Conservation (phyloP, 2,329 filamentous ascomycete species). For the Sarocladiaceae sp. region DNA sequence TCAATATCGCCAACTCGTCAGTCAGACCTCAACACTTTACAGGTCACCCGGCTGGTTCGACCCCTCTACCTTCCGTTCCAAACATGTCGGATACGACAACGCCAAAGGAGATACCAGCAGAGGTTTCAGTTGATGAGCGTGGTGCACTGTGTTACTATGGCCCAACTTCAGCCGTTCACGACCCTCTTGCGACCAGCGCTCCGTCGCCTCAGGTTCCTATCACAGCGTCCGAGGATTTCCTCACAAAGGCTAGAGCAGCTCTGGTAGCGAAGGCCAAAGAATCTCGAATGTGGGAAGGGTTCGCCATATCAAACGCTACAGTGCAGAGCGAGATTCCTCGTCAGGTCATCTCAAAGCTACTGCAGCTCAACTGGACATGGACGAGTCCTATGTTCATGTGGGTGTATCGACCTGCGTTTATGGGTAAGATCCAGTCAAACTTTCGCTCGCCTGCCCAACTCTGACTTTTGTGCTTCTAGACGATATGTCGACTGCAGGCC, state of each 20-base stretch:
- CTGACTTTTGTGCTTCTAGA: slow-evolving; percentile 1
- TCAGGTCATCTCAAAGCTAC: slow-evolving; percentile 15
- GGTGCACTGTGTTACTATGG: slow-evolving; percentile 23
- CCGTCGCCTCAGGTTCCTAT: background rate
- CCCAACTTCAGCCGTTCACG: slow-evolving; percentile 22
- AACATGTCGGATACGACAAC: slow-evolving; percentile 4
- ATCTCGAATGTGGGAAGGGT: slow-evolving; percentile 20
- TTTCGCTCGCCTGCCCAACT: too few relatives aligned
- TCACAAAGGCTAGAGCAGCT: slow-evolving; percentile 12
- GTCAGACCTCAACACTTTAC: too few relatives aligned
- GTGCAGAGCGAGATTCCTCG: slow-evolving; percentile 18
- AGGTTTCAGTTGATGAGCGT: slow-evolving; percentile 17
- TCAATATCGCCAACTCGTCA: too few relatives aligned
- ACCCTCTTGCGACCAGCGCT: slow-evolving; percentile 13
- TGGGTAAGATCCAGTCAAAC: too few relatives aligned
- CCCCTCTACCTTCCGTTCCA: background rate
- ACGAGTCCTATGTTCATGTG: slow-evolving; percentile 24
- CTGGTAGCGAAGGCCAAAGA: slow-evolving; percentile 19
- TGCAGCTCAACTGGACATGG: slow-evolving; percentile 21
- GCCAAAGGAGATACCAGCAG: background rate
- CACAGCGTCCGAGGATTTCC: background rate
- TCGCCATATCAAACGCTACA: slow-evolving; percentile 20
- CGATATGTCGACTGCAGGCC: slow-evolving; percentile 23
- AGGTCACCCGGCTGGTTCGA: too few relatives aligned
- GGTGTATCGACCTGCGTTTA: slow-evolving; percentile 24